These are phyloP conservation scores for Hagleromyces aurorensis DNA, from an alignment of 805 yeast species.

Conservation along the genomic window DNA sequence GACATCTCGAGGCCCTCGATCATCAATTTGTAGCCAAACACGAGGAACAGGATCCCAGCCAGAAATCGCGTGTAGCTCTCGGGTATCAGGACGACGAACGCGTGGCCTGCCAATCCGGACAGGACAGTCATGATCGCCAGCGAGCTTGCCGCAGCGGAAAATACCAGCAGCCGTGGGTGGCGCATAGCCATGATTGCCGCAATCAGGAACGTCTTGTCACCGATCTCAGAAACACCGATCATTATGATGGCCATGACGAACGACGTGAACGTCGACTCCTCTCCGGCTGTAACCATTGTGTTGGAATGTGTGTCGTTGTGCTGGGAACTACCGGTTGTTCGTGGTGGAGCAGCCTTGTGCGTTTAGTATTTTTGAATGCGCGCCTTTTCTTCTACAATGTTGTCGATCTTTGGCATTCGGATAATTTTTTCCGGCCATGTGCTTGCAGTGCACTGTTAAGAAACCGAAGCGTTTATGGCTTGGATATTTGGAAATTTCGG, in stretches of 20 bases:
- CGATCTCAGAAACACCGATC: slow-evolving; percentile 94
- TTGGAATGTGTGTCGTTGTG: too few relatives aligned
- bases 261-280: slow-evolving; percentile 33
- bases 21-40: slow-evolving; percentile 71
- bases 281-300: too few relatives aligned
- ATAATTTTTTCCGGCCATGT: too few relatives aligned
- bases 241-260: slow-evolving; percentile 77
- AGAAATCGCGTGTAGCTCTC: slow-evolving; percentile 69
- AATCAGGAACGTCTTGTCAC: slow-evolving; percentile 93
- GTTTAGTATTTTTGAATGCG: too few relatives aligned
- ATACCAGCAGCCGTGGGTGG: slow-evolving; percentile 75
- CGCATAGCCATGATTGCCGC: slow-evolving; percentile 99
- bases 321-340: too few relatives aligned
- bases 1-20: slow-evolving; percentile 80
- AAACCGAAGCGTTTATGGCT: too few relatives aligned
- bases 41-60: slow-evolving; percentile 73
- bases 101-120: slow-evolving; percentile 86
- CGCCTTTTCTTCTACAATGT: too few relatives aligned
- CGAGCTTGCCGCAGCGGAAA: slow-evolving; percentile 78
- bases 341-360: too few relatives aligned
- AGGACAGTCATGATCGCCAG: slow-evolving; percentile 84
- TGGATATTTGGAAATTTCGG: too few relatives aligned
- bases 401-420: too few relatives aligned
- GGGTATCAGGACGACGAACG: slow-evolving; percentile 77
- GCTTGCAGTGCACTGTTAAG: too few relatives aligned